Percentiles rank a stretch among this genome's conserved stretches.
Evolutionary conservation across 352 stramenopile species (phyloP).

Genomic region (Globisporangium splendens): DNA sequence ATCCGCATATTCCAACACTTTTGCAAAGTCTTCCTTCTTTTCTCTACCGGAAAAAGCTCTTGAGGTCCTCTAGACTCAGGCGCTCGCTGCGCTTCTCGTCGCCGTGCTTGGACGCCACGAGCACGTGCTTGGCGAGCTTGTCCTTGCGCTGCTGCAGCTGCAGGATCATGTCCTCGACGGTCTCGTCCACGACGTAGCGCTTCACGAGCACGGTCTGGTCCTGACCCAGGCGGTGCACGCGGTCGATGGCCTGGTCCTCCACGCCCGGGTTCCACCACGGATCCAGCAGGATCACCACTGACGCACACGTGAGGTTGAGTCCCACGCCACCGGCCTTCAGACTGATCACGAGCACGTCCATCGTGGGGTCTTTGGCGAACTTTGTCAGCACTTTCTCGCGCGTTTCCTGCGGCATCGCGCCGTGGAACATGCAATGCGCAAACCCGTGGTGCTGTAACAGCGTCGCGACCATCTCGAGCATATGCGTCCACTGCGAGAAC

Average conservation of each 20-base stretch:
- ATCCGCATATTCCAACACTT: background rate
- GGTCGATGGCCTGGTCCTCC: conserved; percentile 93
- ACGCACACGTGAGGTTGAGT: conserved; percentile 89
- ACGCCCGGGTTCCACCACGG: conserved; percentile 94
- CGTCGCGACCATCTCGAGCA: conserved; percentile 79
- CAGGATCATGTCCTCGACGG: conserved; percentile 91
- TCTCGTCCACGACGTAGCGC: conserved; percentile 85
- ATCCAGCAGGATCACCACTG: conserved; percentile 87
- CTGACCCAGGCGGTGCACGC: conserved; percentile 88
- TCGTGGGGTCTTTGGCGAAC: conserved; percentile 52
- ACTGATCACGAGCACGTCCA: conserved; percentile 85
- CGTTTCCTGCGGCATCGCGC: conserved; percentile 58
- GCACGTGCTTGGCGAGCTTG: conserved; percentile 77
- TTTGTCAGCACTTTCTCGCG: conserved; percentile 63
- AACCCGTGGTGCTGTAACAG: conserved; percentile 52
- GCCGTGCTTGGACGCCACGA: conserved; percentile 50
- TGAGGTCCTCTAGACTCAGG: conserved; percentile 66
- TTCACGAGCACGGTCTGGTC: conserved; percentile 83
- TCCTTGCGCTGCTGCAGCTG: conserved; percentile 89
- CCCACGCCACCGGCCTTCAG: conserved; percentile 88
- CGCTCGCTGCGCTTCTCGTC: conserved; percentile 39
- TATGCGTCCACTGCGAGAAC: conserved; percentile 90
- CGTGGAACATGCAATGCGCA: conserved; percentile 67
- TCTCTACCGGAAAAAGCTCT: conserved; percentile 58
- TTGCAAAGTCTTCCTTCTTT: background rate